Evolutionary conservation across 2,329 filamentous ascomycete genomes (phyloP).

Genomic region (Monosporascus sp.): DNA sequence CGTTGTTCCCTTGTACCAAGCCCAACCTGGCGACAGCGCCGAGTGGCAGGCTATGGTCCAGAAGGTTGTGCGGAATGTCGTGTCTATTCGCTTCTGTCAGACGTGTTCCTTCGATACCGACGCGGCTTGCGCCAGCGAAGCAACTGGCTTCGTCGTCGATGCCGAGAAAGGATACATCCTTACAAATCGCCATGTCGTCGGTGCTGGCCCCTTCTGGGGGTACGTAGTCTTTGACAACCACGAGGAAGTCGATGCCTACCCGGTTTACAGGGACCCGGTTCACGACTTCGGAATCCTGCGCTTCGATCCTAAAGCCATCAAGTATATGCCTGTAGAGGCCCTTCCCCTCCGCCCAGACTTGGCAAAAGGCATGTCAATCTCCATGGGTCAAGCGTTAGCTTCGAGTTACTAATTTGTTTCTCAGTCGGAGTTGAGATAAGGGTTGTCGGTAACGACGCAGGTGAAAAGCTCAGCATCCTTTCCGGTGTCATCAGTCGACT

Average conservation of each 20-base stretch:
- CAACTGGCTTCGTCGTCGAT: constrained; percentile 96
- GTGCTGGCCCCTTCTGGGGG: constrained; percentile 93
- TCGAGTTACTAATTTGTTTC: constrained; percentile 5
- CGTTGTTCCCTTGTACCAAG: constrained; percentile 32
- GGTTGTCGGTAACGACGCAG: constrained; percentile 96
- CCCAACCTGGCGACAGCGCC: constrained; percentile 52
- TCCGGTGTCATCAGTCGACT: constrained; percentile 95
- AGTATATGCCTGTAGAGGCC: constrained; percentile 88
- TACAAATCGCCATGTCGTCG: constrained; percentile 90
- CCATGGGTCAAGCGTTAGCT: background rate
- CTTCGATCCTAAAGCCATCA: constrained; percentile 93
- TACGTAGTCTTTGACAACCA: constrained; percentile 99
- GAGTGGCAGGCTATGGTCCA: constrained; percentile 98
- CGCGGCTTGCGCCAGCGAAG: constrained; percentile 85
- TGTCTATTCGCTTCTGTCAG: constrained; percentile 98
- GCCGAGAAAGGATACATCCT: constrained; percentile 85
- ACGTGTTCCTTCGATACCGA: constrained; percentile 99
- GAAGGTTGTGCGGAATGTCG: constrained; percentile 87
- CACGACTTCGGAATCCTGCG: constrained; percentile 97
- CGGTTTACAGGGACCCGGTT: constrained; percentile 95
- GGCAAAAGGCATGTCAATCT: constrained; percentile 53
- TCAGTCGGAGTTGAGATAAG: constrained; percentile 86
- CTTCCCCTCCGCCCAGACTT: constrained; percentile 79
- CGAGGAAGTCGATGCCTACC: constrained; percentile 91
- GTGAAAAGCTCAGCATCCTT: constrained; percentile 95